phyloP scores from a whole-genome alignment of 202 grass and related monocot species.

The Cymbopogon flexuosus region DNA sequence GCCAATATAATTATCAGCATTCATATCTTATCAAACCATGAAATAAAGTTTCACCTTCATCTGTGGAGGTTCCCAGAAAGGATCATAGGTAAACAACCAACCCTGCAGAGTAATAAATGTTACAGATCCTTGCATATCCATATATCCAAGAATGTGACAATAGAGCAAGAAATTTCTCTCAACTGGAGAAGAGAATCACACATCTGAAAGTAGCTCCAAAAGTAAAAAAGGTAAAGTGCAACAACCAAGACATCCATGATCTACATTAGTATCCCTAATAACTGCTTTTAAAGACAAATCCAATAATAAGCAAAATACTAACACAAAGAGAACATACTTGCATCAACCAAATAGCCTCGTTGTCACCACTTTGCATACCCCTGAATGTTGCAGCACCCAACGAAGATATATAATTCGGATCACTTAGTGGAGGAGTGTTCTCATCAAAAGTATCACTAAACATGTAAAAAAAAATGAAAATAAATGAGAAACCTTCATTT shows the following conservation, averaged over 20 bases:
- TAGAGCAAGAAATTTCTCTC: neutral
- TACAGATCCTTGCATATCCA: conserved; percentile 8
- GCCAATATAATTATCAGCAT: conserved; percentile 10
- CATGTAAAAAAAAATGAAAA: conserved; percentile 30
- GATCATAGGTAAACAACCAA: conserved; percentile 83
- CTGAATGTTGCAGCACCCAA: conserved; percentile 71
- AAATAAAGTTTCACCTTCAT: conserved; percentile 59
- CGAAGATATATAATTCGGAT: conserved; percentile 69
- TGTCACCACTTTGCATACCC: conserved; percentile 70
- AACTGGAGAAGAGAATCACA: conserved; percentile 12
- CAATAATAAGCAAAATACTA: conserved; percentile 3
- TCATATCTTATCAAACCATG: conserved; percentile 15
- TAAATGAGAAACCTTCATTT: conserved; percentile 25
- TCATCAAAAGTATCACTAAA: conserved; percentile 86
- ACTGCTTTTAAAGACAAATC: conserved; percentile 6
- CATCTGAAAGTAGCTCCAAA: neutral
- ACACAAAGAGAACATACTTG: conserved; percentile 47
- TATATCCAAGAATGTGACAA: neutral
- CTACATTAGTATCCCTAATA: neutral
- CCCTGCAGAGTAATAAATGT: conserved; percentile 43
- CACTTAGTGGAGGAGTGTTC: conserved; percentile 63
- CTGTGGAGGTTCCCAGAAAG: conserved; percentile 78
- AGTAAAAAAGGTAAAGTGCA: neutral
- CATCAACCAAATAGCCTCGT: conserved; percentile 71
- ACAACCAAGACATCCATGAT: conserved; percentile 18